These are phyloP conservation scores for Cochlearia excelsa DNA, from an alignment of 345 rosid species.

Conservation along the genomic window DNA sequence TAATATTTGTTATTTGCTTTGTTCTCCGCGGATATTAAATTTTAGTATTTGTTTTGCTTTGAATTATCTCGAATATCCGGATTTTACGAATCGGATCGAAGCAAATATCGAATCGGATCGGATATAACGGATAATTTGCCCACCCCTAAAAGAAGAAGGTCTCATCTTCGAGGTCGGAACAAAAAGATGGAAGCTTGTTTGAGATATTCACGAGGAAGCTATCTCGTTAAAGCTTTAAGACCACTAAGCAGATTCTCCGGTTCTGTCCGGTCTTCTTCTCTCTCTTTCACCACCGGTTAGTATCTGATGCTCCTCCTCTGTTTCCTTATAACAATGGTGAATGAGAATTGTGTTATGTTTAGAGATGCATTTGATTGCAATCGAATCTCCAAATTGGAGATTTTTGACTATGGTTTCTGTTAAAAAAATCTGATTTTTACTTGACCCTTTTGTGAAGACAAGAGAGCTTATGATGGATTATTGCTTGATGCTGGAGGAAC, in stretches of 20 bases:
- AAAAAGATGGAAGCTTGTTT: conserved; percentile 61
- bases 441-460: conserved; percentile 23
- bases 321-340: not conserved
- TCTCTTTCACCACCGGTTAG: conserved; percentile 45
- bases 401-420: not conserved
- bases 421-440: not conserved
- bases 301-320: conserved; percentile 2
- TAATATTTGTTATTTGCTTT: too few relatives aligned
- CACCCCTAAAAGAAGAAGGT: too few relatives aligned
- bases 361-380: conserved; percentile 12
- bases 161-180: too few relatives aligned
- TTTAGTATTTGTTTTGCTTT: too few relatives aligned
- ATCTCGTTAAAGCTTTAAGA: conserved; percentile 43
- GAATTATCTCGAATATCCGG: too few relatives aligned
- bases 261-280: conserved; percentile 36
- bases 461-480: conserved; percentile 68
- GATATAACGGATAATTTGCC: too few relatives aligned
- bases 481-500: conserved; percentile 92
- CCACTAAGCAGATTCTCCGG: conserved; percentile 36
- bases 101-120: too few relatives aligned
- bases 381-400: not conserved
- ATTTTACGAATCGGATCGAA: too few relatives aligned
- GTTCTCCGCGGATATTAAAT: too few relatives aligned
- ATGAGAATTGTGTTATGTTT: conserved; percentile 1
- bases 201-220: conserved; percentile 43